Evolutionary conservation across 2,329 filamentous ascomycete genomes (phyloP).

Genomic region (Pezicula carpinea): DNA sequence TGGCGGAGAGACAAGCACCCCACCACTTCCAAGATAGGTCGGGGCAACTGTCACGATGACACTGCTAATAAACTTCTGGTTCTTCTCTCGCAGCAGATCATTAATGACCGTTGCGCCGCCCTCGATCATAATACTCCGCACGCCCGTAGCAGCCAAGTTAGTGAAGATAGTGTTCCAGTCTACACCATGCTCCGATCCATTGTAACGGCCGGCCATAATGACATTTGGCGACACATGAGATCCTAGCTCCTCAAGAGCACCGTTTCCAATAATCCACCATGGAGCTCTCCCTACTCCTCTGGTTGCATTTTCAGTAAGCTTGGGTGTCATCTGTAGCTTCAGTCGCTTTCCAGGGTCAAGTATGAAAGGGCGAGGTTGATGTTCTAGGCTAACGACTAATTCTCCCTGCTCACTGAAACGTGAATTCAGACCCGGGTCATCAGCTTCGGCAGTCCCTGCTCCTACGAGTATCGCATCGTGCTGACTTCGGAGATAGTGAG

Average conservation of each 20-base stretch:
- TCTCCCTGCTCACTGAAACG: constrained; percentile 22
- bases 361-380: constrained; percentile 76
- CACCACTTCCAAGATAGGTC: constrained; percentile 80
- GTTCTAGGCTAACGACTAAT: constrained; percentile 40
- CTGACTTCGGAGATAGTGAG: constrained; percentile 77
- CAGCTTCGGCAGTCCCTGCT: constrained; percentile 76
- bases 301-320: constrained; percentile 61
- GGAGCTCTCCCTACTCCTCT: constrained; percentile 67
- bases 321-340: constrained; percentile 54
- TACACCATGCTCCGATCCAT: constrained; percentile 10
- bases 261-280: constrained; percentile 58
- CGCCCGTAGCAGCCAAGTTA: constrained; percentile 51
- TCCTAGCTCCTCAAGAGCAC: constrained; percentile 33
- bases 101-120: constrained; percentile 83
- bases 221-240: neutral
- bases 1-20: constrained; percentile 69
- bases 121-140: constrained; percentile 86
- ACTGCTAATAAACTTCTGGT: constrained; percentile 62
- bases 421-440: constrained; percentile 80
- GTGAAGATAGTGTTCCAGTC: constrained; percentile 15
- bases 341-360: constrained; percentile 77
- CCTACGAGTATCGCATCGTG: constrained; percentile 86
- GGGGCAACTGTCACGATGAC: constrained; percentile 88
- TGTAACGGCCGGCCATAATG: constrained; percentile 5
- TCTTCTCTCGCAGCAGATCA: constrained; percentile 61